Percentiles rank a stretch among this genome's conserved stretches.
Evolutionary conservation across 345 rosid species (phyloP).

Genomic region (Lepidium africanum): DNA sequence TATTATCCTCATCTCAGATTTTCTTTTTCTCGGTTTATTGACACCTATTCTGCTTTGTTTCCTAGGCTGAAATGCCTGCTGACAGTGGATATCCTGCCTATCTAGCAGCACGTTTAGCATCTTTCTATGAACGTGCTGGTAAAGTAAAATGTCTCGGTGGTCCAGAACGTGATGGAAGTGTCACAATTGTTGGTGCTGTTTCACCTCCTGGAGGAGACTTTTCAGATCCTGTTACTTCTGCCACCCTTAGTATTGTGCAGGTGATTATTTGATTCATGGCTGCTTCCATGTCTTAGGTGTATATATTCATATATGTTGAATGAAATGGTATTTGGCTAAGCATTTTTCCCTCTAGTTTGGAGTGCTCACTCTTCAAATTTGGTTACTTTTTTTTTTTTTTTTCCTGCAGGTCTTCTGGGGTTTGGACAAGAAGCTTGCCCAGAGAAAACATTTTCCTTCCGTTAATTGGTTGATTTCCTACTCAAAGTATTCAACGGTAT

Average conservation of each 20-base stretch:
- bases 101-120: conserved; percentile 96
- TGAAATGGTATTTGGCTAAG: background rate
- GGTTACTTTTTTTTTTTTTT: background rate
- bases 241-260: conserved; percentile 99
- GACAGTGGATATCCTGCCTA: conserved; percentile 99
- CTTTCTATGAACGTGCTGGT: conserved; percentile 99
- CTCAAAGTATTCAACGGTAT: conserved; percentile 91
- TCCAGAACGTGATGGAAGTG: conserved; percentile 98
- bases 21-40: background rate
- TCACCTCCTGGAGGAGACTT: conserved; percentile 99
- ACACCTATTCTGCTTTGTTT: conserved; percentile 18
- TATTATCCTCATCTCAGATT: background rate
- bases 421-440: conserved; percentile 99
- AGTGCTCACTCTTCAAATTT: conserved; percentile 7
- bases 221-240: conserved; percentile 99
- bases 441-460: conserved; percentile 99
- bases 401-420: conserved; percentile 97
- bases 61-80: conserved; percentile 99
- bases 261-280: conserved; percentile 32
- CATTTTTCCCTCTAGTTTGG: background rate
- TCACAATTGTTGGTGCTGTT: conserved; percentile 98
- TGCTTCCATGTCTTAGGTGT: background rate
- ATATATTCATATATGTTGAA: background rate
- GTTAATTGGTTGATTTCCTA: conserved; percentile 99
- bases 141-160: conserved; percentile 98